Percentiles rank a stretch among this genome's conserved stretches.
Conservation (phyloP, 176 grass and related monocot species). For the Dactylis glomerata region DNA sequence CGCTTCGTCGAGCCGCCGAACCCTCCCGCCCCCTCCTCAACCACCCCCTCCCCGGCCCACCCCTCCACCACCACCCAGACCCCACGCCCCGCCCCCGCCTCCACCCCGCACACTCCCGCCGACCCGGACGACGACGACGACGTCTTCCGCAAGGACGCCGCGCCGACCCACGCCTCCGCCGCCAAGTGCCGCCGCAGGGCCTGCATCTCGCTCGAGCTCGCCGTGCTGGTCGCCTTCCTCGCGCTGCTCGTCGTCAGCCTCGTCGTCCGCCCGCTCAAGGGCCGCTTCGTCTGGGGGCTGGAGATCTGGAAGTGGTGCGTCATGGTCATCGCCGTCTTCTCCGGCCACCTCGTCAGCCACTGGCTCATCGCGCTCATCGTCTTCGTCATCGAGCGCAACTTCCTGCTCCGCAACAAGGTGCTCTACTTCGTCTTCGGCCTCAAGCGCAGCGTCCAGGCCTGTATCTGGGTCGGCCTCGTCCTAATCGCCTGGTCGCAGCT, state of each 20-base stretch:
- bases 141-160: slow-evolving; percentile 49
- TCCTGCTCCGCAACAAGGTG: slow-evolving; percentile 87
- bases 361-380: slow-evolving; percentile 62
- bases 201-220: slow-evolving; percentile 35
- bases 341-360: slow-evolving; percentile 67
- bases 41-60: not conserved
- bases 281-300: slow-evolving; percentile 48
- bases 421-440: slow-evolving; percentile 93
- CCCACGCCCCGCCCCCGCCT: slow-evolving; percentile 28
- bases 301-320: slow-evolving; percentile 98
- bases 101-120: slow-evolving; percentile 52
- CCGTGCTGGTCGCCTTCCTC: slow-evolving; percentile 62
- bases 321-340: slow-evolving; percentile 74
- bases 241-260: slow-evolving; percentile 68
- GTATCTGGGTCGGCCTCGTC: slow-evolving; percentile 68
- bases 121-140: slow-evolving; percentile 73
- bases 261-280: slow-evolving; percentile 38
- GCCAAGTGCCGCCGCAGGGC: slow-evolving; percentile 44
- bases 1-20: slow-evolving; percentile 56
- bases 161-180: not conserved
- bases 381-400: slow-evolving; percentile 89
- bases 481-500: slow-evolving; percentile 74
- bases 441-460: slow-evolving; percentile 73
- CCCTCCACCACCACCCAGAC: slow-evolving; percentile 24
- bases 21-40: not conserved